Evolutionary conservation across 1,284 basidiomycete genomes (phyloP), one percentile per base, ranked within the genome.

Genomic region (Ganoderma lingzhi): DNA sequence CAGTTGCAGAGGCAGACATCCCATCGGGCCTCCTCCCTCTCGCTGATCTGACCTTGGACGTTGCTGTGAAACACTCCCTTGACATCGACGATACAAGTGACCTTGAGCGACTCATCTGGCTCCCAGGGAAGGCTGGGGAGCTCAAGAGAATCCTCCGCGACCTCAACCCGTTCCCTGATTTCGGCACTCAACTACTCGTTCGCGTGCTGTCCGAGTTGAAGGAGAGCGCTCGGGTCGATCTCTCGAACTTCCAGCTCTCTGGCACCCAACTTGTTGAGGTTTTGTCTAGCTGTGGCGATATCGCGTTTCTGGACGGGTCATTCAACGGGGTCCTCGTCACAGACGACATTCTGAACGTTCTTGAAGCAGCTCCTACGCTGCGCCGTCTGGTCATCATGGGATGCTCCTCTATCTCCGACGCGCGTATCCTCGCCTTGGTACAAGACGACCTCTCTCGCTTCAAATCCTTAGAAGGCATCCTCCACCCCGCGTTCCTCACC

Each of bases 291-390:
- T 51, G 69, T 6, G 23, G 61, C 10, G 67, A 68, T 2, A 35
- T 80, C 23, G 62, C 71, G 17, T 30, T 64, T 6, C 65, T 82
- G 32, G 75, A 80, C 53, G 72, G 82, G 19, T 79, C 80, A 9
- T 66, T 55, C 45, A 73, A 71, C 67, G 9, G 58, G 5, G 12
- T 37, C 12, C 44, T 82, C 64, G 70, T 73, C 5, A 63, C 73
- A n/a, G 72, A 75, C 12, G 68, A 15, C 51, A 51, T 81, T n/a
- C 66, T 66, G 14, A 28, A 68, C 15, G 39, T 78, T 6, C 69
- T 80, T 15, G 39, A 62, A 32, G 70, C 62, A 1, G 30, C 69
- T 37, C 75, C 76, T 10, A 68, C 64, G 10, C 63, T 80, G 17
- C 73, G 70, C 39, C 76, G 78, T 10, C 74, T 82, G 1, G 58